Base-by-base conservation (phyloP, 192 early-diverging fungal species). In the Coemansia interrupta region DNA sequence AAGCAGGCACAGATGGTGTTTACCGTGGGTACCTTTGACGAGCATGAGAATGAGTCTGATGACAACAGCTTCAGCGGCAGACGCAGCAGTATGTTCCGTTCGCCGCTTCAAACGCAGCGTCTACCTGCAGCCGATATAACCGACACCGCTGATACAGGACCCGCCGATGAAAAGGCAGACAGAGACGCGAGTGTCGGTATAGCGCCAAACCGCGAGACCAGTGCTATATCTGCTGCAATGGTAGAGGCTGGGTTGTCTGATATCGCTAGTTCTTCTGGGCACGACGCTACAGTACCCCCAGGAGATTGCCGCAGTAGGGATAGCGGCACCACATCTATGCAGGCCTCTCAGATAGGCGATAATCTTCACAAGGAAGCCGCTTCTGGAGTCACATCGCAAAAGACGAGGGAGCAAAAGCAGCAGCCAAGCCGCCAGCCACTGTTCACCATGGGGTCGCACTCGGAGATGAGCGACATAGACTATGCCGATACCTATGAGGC, bases 371-470 rank as follows among this genome's bases (percentile, higher is more conserved):
- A 28, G 13, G 24, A 50, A 15, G 12, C 23, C 2, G 48, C 14
- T 10, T 6, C 10, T 1, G 32, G 32, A 1, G 22, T 40, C 22
- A 22, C 30, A 6, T 23, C 42, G n/a, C 54, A 43, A 38, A 57
- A 36, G 32, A 23, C 0, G 19, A 24, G 47, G 13, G 47, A 43
- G 39, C 24, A 42, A 45, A 17, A 44, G 36, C 24, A 19, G 24
- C 62, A 56, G 13, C 23, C 49, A 19, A 43, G 28, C 30, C 60
- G 74, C 4, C 64, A 71, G 64, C 58, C 74, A 17, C 54, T 78
- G 40, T 78, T 78, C 24, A 78, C 65, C 23, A 71, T 78, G 68
- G 74, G 68, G 22, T 78, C 74, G 1, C 60, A 78, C 23, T 78
- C 74, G 22, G 74, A 78, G 30, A 38, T 63, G 26, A 78, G 74